phyloP scores from a whole-genome alignment of 345 rosid species.

The Aegle marmelos region DNA sequence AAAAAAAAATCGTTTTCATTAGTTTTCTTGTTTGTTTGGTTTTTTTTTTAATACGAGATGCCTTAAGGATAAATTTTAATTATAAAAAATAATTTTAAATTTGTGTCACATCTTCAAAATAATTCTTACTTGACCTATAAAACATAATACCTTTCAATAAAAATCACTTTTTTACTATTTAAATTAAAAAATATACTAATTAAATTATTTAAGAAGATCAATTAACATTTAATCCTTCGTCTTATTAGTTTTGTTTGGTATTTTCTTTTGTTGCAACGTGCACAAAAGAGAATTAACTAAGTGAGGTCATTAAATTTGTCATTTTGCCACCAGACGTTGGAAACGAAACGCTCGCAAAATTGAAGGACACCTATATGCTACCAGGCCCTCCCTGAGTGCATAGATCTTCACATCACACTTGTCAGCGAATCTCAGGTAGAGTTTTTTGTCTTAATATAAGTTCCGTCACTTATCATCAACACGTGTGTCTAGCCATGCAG shows the following conservation, averaged over 20 bases:
- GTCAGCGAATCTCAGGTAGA: not conserved
- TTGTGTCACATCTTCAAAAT: too few species aligned
- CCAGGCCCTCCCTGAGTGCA: not conserved
- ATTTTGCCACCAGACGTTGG: not conserved
- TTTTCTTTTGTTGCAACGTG: not conserved
- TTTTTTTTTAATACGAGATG: too few species aligned
- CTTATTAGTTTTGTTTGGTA: not conserved
- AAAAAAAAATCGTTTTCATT: too few species aligned
- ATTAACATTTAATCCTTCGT: too few species aligned
- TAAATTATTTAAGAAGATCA: too few species aligned
- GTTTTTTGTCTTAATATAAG: not conserved
- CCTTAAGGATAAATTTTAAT: too few species aligned
- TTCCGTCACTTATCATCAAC: not conserved
- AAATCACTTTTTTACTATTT: too few species aligned
- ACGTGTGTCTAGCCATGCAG: constrained; percentile 22
- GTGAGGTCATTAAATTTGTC: not conserved
- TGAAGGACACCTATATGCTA: not conserved
- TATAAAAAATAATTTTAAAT: too few species aligned
- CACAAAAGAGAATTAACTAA: not conserved
- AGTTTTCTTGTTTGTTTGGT: not conserved
- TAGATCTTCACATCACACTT: not conserved
- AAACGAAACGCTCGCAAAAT: constrained; percentile 8
- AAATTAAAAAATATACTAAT: too few species aligned
- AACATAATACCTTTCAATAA: too few species aligned
- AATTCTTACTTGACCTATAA: too few species aligned